Conservation (phyloP, 2,329 filamentous ascomycete genomes). For the Plenodomus lindquistii region DNA sequence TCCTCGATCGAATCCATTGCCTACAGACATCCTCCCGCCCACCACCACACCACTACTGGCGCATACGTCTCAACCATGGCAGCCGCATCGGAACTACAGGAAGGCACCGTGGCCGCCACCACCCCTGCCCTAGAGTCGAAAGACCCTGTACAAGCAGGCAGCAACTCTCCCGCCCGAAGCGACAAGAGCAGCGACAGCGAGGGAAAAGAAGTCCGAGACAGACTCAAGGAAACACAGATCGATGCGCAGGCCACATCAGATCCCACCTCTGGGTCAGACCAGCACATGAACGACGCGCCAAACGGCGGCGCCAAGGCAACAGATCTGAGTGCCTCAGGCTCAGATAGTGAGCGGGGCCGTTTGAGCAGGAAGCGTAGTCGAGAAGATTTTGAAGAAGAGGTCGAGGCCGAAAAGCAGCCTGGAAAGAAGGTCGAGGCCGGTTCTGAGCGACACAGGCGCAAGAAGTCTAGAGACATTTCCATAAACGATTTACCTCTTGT, state of each 20-base stretch:
- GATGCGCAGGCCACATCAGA: constrained; percentile 42
- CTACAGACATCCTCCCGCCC: neutral
- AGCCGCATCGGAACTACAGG: neutral
- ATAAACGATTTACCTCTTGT: constrained; percentile 32
- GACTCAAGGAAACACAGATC: constrained; percentile 65
- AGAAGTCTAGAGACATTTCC: constrained; percentile 52
- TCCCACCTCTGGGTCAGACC: constrained; percentile 17
- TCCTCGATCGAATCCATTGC: neutral
- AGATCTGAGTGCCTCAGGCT: constrained; percentile 37
- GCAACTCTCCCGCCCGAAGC: constrained; percentile 38
- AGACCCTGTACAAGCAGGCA: constrained; percentile 15
- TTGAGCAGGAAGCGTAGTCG: constrained; percentile 52
- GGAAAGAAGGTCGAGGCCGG: constrained; percentile 41
- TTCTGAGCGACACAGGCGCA: constrained; percentile 47
- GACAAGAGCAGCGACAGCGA: constrained; percentile 52
- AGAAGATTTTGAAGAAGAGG: constrained; percentile 49
- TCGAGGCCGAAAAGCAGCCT: constrained; percentile 34
- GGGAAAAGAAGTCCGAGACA: constrained; percentile 63
- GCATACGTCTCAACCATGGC: neutral
- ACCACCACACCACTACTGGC: neutral
- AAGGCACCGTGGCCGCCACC: constrained; percentile 7
- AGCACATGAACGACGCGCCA: constrained; percentile 26
- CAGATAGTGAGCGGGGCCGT: constrained; percentile 43
- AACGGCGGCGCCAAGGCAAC: constrained; percentile 26
- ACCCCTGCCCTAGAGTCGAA: constrained; percentile 14